Evolutionary conservation across 768 basidiomycete species (phyloP), one percentile per base, ranked within the genome.

Genomic region (Amanita brunnescens): DNA sequence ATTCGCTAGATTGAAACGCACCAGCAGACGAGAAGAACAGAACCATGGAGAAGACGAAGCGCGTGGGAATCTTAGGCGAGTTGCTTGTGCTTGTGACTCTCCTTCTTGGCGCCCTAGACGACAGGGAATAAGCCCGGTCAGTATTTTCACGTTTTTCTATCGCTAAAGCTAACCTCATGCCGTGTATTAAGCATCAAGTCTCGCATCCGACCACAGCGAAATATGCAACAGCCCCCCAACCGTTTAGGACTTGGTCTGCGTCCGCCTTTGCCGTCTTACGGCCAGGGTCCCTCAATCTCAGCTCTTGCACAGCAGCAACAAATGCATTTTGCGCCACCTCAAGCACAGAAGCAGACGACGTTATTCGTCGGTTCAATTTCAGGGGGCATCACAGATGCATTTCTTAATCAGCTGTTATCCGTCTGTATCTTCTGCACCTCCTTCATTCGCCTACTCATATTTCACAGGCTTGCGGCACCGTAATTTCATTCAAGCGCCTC

Each of bases 291-390:
- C 75, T 89, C 89, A 77, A 88, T 91, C 63, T 84, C 83, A 67
- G 85, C 88, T 72, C 85, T 91, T 66, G 87, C 89, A 74, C 82
- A 86, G 75, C 87, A 90, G 75, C 85, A 89, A 57, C 83, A 79
- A 57, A 81, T 81, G 66, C 77, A 81, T 35, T 85, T 79, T 63
- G 74, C 78, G 49, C 80, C 81, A 3, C 81, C 82, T n/a, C 79
- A 77, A 65, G 67, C 70, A 12, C 83, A 82, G 57, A 92, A 85
- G 59, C 76, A 80, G 54, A 80, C 84, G 0, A 81, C 80, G 0
- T 73, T 95, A 2, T 97, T 96, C 59, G 83, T 97, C n/a, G 93
- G 93, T 8, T 89, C 91, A 54, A 97, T 97, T 67, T 91, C 93
- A 5, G 89, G 90, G 29, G 93, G 93, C 4, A 91, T 96, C 60